Evolutionary conservation across 1,139 yeast species (phyloP).

Genomic region (Hemisphaericaspora xylofermentans): DNA sequence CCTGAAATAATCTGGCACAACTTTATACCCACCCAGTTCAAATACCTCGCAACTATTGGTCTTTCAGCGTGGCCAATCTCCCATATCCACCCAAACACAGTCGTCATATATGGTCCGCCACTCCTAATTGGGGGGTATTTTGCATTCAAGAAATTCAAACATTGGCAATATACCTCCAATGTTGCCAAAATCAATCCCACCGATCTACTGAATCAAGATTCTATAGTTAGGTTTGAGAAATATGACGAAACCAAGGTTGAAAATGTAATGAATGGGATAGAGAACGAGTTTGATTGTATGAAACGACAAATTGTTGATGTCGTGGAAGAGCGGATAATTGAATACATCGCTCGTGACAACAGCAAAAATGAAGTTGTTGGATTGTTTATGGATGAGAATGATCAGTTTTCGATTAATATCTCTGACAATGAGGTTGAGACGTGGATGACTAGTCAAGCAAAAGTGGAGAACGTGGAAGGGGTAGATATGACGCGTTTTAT

Average conservation of each 20-base stretch:
- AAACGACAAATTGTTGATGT: conserved; percentile 28
- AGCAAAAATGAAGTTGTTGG: conserved; percentile 3
- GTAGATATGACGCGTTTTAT: conserved; percentile 22
- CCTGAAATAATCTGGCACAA: conserved; percentile 27
- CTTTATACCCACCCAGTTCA: conserved; percentile 26
- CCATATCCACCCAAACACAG: conserved; percentile 36
- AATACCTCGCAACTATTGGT: conserved; percentile 30
- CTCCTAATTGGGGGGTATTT: conserved; percentile 27
- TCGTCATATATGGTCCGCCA: conserved; percentile 42
- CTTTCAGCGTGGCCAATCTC: conserved; percentile 30
- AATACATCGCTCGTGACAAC: conserved; percentile 17
- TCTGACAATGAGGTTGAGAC: conserved; percentile 30
- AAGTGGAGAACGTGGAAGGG: conserved; percentile 9
- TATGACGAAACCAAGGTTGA: conserved; percentile 37
- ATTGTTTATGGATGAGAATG: conserved; percentile 27
- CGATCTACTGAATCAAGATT: conserved; percentile 9
- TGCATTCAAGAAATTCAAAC: conserved; percentile 18
- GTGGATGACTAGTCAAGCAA: conserved; percentile 20
- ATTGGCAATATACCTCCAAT: conserved; percentile 18
- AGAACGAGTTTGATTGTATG: conserved; percentile 39
- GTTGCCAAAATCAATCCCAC: conserved; percentile 12
- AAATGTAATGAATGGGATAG: conserved; percentile 36
- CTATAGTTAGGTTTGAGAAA: conserved; percentile 22
- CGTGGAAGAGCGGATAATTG: conserved; percentile 26
- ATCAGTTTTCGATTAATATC: conserved; percentile 28